Evolutionary conservation across 2,329 filamentous ascomycete genomes (phyloP).

Genomic region (Myriosclerotinia duriaeana): DNA sequence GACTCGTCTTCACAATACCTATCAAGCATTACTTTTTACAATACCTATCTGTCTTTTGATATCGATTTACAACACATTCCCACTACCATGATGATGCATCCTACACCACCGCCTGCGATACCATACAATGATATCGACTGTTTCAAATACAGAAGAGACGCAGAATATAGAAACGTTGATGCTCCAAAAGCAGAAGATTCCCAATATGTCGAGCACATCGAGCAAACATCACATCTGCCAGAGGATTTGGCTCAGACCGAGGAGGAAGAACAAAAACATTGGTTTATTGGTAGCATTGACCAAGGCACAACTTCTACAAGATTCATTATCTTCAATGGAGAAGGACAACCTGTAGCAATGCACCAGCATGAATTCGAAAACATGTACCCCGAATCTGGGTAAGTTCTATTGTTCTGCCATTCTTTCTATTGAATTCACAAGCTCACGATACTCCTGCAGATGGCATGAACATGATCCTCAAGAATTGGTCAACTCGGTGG

Average conservation of each 20-base stretch:
- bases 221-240: conserved; percentile 30
- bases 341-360: conserved; percentile 73
- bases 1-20: not conserved
- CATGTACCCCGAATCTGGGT: conserved; percentile 82
- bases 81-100: conserved; percentile 23
- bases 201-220: conserved; percentile 34
- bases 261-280: conserved; percentile 44
- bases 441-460: conserved; percentile 46
- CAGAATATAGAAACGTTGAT: conserved; percentile 22
- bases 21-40: not conserved
- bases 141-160: conserved; percentile 16
- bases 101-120: conserved; percentile 13
- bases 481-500: conserved; percentile 70
- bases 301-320: conserved; percentile 87
- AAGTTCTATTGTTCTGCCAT: conserved; percentile 42
- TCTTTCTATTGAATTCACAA: not conserved
- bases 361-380: conserved; percentile 88
- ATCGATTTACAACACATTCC: not conserved
- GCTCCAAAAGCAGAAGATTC: conserved; percentile 19
- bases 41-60: not conserved
- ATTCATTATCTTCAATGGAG: conserved; percentile 84
- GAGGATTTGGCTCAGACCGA: conserved; percentile 29
- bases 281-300: conserved; percentile 85
- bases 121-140: conserved; percentile 8
- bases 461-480: conserved; percentile 84